Evolutionary conservation across 805 yeast species (phyloP).

Genomic region (Monosporozyma aerobia): DNA sequence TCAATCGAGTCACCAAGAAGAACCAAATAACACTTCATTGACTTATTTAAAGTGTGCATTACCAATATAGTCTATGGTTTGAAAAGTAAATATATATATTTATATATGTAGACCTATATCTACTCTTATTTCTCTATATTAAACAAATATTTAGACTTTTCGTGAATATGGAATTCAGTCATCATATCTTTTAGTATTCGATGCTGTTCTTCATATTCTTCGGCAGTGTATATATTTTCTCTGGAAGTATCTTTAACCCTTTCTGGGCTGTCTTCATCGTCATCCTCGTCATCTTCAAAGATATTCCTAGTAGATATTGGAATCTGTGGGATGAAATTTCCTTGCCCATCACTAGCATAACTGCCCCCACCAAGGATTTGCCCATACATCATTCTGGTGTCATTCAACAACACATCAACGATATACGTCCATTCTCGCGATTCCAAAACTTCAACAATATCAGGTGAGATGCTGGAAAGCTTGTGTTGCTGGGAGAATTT

Average conservation of each 20-base stretch:
- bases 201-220: not conserved
- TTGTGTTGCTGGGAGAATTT: constrained; percentile 52
- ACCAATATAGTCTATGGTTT: not conserved
- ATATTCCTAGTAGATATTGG: constrained; percentile 5
- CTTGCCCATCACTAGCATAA: constrained; percentile 24
- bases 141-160: not conserved
- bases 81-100: not conserved
- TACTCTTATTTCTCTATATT: not conserved
- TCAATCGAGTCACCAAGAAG: not conserved
- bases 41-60: not conserved
- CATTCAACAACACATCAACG: constrained; percentile 23
- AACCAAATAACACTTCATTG: not conserved
- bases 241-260: not conserved
- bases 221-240: not conserved
- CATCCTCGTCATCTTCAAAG: not conserved
- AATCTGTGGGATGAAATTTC: constrained; percentile 21
- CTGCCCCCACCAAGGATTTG: constrained; percentile 31
- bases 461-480: constrained; percentile 27
- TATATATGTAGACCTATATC: not conserved
- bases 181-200: not conserved
- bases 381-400: constrained; percentile 30
- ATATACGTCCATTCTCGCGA: constrained; percentile 23
- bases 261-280: not conserved
- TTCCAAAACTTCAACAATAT: constrained; percentile 17
- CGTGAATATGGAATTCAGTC: not conserved